Conservation (phyloP, 805 yeast genomes). For the Maudiozyma saulgeensis region DNA sequence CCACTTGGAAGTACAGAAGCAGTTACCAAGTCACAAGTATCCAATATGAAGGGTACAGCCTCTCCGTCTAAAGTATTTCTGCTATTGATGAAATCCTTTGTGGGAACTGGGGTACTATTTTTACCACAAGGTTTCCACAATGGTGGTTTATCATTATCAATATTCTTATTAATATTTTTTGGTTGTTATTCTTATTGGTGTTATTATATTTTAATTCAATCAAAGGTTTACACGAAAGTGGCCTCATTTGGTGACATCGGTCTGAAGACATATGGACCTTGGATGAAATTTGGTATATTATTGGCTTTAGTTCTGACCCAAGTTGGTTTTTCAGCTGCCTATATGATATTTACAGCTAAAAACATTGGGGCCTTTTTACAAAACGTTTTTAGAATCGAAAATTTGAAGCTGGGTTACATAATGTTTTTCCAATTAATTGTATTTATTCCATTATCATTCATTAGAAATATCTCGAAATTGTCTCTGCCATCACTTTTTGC, state of each 20-base stretch:
- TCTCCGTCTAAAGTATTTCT: conserved; percentile 66
- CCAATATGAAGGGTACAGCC: conserved; percentile 48
- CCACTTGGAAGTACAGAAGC: conserved; percentile 8
- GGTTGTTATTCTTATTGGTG: conserved; percentile 73
- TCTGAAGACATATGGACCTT: conserved; percentile 46
- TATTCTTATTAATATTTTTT: conserved; percentile 43
- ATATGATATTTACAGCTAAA: conserved; percentile 69
- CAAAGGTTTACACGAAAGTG: conserved; percentile 52
- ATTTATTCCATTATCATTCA: conserved; percentile 58
- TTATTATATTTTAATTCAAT: conserved; percentile 50
- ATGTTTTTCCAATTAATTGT: conserved; percentile 48
- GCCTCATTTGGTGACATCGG: conserved; percentile 80
- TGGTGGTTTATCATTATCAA: conserved; percentile 61
- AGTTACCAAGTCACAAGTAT: conserved; percentile 13
- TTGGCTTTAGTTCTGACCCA: conserved; percentile 61
- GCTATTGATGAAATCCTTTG: conserved; percentile 60
- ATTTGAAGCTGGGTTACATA: conserved; percentile 34
- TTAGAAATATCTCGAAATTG: conserved; percentile 66
- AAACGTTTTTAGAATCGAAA: conserved; percentile 36
- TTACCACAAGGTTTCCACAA: conserved; percentile 61
- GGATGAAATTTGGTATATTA: conserved; percentile 56
- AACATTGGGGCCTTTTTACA: conserved; percentile 54
- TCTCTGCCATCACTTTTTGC: conserved; percentile 67
- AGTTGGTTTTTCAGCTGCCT: conserved; percentile 73
- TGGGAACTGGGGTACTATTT: conserved; percentile 69